A percentile compares a stretch with the other conserved stretches of the same genome.
phyloP scores from a whole-genome alignment of 768 basidiomycete species.

The Calocera cornea region DNA sequence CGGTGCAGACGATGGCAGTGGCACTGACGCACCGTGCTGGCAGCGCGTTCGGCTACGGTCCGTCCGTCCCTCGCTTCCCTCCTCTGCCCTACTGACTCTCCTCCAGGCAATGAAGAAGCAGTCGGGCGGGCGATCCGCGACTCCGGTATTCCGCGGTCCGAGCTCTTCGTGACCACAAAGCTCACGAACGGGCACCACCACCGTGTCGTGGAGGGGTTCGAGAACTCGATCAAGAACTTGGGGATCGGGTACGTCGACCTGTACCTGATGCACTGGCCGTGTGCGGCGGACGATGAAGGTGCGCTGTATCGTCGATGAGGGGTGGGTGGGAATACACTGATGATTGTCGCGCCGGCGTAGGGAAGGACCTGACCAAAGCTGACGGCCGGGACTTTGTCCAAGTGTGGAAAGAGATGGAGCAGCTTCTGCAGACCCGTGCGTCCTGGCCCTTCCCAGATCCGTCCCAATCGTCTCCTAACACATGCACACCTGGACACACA shows the following conservation, averaged over 20 bases:
- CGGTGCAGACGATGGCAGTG: background rate
- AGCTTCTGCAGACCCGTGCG: conserved; percentile 12
- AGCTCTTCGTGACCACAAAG: conserved; percentile 22
- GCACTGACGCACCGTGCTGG: too few relatives aligned
- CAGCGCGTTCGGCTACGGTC: background rate
- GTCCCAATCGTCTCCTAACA: background rate
- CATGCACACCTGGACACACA: too few relatives aligned
- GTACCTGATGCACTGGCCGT: conserved; percentile 20
- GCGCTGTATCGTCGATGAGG: too few relatives aligned
- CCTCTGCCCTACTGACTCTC: background rate
- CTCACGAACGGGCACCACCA: conserved; percentile 11
- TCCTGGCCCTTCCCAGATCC: background rate
- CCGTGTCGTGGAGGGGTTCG: conserved; percentile 13
- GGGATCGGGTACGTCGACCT: conserved; percentile 17
- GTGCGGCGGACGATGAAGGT: conserved; percentile 13
- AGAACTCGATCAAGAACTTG: conserved; percentile 13
- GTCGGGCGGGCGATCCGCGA: conserved; percentile 36
- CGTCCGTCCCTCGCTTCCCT: background rate
- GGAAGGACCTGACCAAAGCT: conserved; percentile 6
- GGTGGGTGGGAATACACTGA: background rate
- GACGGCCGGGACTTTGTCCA: conserved; percentile 13
- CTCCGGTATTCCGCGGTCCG: conserved; percentile 13
- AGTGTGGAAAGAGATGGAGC: conserved; percentile 17
- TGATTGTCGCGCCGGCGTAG: background rate
- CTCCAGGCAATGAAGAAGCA: conserved; percentile 31